Evolutionary conservation across 768 basidiomycete species (phyloP).

Genomic region (Cystofilobasidium ferigula): DNA sequence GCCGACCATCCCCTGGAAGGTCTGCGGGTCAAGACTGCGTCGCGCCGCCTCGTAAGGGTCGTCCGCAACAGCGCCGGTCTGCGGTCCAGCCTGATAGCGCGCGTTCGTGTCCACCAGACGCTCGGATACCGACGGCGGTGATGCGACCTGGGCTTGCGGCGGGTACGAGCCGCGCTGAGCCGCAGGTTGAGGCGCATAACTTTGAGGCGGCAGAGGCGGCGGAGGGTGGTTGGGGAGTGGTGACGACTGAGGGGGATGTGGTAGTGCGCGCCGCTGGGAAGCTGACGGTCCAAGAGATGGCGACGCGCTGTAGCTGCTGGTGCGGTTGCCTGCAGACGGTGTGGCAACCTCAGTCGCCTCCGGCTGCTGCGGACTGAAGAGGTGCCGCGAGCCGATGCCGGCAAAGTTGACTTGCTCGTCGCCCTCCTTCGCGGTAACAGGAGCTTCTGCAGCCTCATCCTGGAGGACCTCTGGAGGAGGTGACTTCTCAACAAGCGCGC

Average conservation of each 20-base stretch:
- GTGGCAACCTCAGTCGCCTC: not conserved
- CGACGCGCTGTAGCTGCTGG: not conserved
- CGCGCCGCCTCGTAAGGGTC: slow-evolving; percentile 7
- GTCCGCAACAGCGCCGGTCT: not conserved
- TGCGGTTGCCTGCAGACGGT: not conserved
- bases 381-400: slow-evolving; percentile 22
- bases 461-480: not conserved
- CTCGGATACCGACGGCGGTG: not conserved
- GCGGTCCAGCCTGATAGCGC: not conserved
- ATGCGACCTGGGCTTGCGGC: slow-evolving; percentile 1
- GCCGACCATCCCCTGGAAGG: slow-evolving; percentile 1
- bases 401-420: slow-evolving; percentile 8
- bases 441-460: not conserved
- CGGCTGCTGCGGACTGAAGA: slow-evolving; percentile 7
- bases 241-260: slow-evolving; percentile 9
- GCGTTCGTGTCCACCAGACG: not conserved
- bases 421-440: not conserved
- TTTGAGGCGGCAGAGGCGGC: not conserved
- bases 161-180: not conserved
- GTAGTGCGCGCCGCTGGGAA: slow-evolving; percentile 10
- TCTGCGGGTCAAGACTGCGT: slow-evolving; percentile 3
- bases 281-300: not conserved
- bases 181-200: not conserved
- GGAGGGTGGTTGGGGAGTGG: not conserved
- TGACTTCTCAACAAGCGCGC: not conserved